Conservation (phyloP, 352 stramenopile genomes). For the Halophytophthora batemanensis region DNA sequence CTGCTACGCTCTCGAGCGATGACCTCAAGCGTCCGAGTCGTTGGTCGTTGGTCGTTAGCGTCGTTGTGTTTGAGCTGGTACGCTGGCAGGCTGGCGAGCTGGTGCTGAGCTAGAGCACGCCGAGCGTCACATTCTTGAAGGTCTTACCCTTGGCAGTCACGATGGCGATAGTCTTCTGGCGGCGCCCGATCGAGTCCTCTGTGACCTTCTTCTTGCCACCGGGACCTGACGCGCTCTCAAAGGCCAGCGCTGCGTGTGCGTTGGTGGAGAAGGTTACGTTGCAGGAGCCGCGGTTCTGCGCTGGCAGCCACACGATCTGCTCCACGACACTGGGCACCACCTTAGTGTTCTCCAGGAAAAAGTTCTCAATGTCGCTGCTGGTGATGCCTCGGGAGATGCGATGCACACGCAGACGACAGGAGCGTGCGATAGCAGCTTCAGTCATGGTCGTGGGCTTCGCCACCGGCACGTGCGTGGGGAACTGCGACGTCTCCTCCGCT, state of each 20-base stretch:
- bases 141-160: constrained; percentile 55
- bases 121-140: constrained; percentile 66
- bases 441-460: constrained; percentile 5
- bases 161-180: constrained; percentile 68
- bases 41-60: too few species aligned
- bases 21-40: too few species aligned
- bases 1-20: not conserved
- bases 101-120: constrained; percentile 26
- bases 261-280: constrained; percentile 67
- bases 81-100: too few species aligned
- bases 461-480: not conserved
- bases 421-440: constrained; percentile 46
- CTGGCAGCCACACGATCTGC: constrained; percentile 55
- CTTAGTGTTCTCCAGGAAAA: constrained; percentile 56
- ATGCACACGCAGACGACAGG: constrained; percentile 68
- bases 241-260: constrained; percentile 65
- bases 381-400: constrained; percentile 66
- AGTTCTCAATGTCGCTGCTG: constrained; percentile 66
- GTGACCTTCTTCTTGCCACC: constrained; percentile 36
- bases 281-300: constrained; percentile 66
- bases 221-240: constrained; percentile 39
- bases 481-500: too few species aligned
- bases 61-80: too few species aligned
- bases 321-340: constrained; percentile 69
- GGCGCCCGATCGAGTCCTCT: constrained; percentile 61